These are phyloP conservation scores for Phytophthora niederhauseri DNA, from an alignment of 352 stramenopile species.

Conservation along the genomic window DNA sequence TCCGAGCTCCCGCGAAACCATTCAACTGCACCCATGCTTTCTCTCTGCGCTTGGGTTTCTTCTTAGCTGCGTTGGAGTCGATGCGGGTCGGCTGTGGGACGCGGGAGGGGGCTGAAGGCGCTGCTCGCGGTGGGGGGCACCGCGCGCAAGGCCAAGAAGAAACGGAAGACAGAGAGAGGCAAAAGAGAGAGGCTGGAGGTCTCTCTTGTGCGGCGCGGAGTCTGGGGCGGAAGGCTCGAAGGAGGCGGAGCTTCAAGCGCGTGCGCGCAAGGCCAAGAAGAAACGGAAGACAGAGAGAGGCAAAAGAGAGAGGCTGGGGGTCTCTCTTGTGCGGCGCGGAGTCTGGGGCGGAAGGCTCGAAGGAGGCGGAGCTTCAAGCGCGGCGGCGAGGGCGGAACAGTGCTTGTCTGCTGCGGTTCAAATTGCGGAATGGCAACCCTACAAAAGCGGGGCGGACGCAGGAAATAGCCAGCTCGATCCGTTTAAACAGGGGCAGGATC, in stretches of 20 bases:
- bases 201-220: conserved; percentile 12
- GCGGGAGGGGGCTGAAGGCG: not conserved
- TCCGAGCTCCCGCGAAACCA: conserved; percentile 39
- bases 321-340: conserved; percentile 16
- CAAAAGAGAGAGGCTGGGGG: conserved; percentile 11
- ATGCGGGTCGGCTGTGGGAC: not conserved
- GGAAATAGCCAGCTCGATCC: conserved; percentile 26
- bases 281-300: conserved; percentile 31
- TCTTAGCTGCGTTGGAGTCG: conserved; percentile 5
- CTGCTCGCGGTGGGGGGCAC: no score
- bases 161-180: conserved; percentile 31
- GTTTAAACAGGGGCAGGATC: not conserved
- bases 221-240: conserved; percentile 3
- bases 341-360: conserved; percentile 3
- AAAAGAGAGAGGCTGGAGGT: conserved; percentile 12
- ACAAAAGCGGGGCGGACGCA: conserved; percentile 8
- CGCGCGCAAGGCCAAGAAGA: conserved; percentile 9
- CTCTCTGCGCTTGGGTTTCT: conserved; percentile 35
- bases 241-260: no score
- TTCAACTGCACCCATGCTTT: conserved; percentile 43
- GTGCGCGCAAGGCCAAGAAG: conserved; percentile 7
- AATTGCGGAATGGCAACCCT: conserved; percentile 36
- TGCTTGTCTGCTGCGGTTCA: conserved; percentile 12
- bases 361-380: conserved; percentile 15
- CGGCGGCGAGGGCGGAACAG: not conserved